phyloP scores from a whole-genome alignment of 2,329 filamentous ascomycete genomes.

The Talaromyces albobiverticillius region DNA sequence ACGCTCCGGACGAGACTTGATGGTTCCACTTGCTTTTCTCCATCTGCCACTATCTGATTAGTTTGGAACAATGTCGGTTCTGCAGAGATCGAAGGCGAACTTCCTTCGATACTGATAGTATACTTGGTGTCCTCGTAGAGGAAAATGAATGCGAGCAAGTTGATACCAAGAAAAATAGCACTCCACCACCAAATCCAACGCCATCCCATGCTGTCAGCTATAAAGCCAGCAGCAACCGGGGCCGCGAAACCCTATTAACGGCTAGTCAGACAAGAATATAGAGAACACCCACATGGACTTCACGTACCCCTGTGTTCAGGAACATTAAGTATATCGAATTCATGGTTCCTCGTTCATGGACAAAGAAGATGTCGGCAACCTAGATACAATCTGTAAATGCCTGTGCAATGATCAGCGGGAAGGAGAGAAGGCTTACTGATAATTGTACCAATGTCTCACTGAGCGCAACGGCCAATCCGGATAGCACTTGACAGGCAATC shows the following conservation, averaged over 20 bases:
- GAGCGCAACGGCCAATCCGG: conserved; percentile 45
- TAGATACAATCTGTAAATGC: neutral
- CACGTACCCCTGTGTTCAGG: conserved; percentile 28
- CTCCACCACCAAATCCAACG: conserved; percentile 51
- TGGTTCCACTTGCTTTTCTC: neutral
- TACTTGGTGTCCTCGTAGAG: conserved; percentile 45
- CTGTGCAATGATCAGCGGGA: neutral
- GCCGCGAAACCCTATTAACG: neutral
- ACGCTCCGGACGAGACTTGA: neutral
- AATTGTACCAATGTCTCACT: conserved; percentile 47
- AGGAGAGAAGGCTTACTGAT: conserved; percentile 32
- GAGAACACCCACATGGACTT: conserved; percentile 16
- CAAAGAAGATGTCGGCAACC: conserved; percentile 46
- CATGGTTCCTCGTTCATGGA: conserved; percentile 47
- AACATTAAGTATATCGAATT: conserved; percentile 31
- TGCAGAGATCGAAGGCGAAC: conserved; percentile 17
- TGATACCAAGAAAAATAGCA: conserved; percentile 39
- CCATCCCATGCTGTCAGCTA: conserved; percentile 46
- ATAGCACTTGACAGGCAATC: conserved; percentile 43
- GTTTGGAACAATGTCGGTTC: conserved; percentile 16
- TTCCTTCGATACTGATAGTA: conserved; percentile 2
- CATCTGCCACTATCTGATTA: neutral
- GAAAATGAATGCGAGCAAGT: conserved; percentile 42
- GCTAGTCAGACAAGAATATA: too few relatives aligned
- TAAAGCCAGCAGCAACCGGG: conserved; percentile 27